Evolutionary conservation across 179 eudicot species (phyloP).

Genomic region (Amaranthus tricolor): DNA sequence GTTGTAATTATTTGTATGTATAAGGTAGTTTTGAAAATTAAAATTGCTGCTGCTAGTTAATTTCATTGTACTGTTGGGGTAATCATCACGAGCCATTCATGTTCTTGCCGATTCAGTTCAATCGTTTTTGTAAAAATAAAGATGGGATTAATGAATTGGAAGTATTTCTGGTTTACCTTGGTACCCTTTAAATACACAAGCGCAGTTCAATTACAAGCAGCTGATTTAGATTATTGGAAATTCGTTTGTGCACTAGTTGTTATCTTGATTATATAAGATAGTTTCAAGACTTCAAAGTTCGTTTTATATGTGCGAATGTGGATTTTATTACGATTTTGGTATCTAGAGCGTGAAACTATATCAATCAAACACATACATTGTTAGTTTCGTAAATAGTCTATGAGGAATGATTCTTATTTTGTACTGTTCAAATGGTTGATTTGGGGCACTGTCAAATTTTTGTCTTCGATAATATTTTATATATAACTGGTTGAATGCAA

Average conservation of each 20-base stretch:
- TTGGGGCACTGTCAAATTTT: not conserved
- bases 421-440: too few species aligned
- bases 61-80: constrained; percentile 13
- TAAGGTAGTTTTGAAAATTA: constrained; percentile 1
- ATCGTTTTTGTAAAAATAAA: constrained; percentile 19
- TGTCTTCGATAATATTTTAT: not conserved
- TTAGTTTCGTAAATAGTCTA: too few species aligned
- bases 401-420: too few species aligned
- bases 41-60: constrained; percentile 23
- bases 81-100: too few species aligned
- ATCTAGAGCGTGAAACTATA: not conserved
- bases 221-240: not conserved
- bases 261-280: not conserved
- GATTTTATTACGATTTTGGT: not conserved
- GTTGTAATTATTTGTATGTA: constrained; percentile 13
- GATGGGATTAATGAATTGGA: constrained; percentile 26
- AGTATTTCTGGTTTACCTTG: constrained; percentile 13
- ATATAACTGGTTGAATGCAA: not conserved
- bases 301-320: not conserved
- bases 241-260: not conserved
- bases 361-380: too few species aligned
- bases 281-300: not conserved
- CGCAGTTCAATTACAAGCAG: constrained; percentile 2
- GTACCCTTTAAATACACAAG: not conserved
- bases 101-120: constrained; percentile 5